phyloP scores from a whole-genome alignment of 495 filamentous ascomycete species.

The Trichoderma virens region DNA sequence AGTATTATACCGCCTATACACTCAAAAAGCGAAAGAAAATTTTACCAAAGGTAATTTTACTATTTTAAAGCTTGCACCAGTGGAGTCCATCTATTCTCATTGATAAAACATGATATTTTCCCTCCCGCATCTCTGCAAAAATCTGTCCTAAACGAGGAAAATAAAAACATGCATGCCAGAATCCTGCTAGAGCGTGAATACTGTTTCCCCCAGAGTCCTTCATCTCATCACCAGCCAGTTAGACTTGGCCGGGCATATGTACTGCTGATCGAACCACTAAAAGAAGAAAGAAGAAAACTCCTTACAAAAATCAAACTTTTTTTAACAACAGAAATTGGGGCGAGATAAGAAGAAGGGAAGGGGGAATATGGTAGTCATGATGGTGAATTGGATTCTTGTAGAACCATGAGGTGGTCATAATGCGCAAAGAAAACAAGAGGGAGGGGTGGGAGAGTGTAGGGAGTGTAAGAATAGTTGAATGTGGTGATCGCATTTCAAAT shows the following conservation, averaged over 20 bases:
- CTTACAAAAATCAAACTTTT: no score
- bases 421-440: neutral
- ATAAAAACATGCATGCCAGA: neutral
- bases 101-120: constrained; percentile 10
- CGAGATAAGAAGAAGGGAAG: neutral
- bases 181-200: constrained; percentile 8
- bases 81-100: no score
- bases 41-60: no score
- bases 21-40: no score
- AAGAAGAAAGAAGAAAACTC: constrained; percentile 13
- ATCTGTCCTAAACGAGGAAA: neutral
- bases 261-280: constrained; percentile 2
- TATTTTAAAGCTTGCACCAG: no score
- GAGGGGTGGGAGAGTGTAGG: neutral
- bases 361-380: neutral
- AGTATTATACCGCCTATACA: no score
- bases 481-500: neutral
- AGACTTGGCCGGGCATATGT: neutral
- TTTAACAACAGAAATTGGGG: neutral
- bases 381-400: neutral
- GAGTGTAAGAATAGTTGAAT: neutral
- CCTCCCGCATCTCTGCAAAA: neutral
- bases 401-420: neutral
- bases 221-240: constrained; percentile 1
- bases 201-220: neutral